Conservation (phyloP, 1,139 yeast species). For the Pichia sp. region DNA sequence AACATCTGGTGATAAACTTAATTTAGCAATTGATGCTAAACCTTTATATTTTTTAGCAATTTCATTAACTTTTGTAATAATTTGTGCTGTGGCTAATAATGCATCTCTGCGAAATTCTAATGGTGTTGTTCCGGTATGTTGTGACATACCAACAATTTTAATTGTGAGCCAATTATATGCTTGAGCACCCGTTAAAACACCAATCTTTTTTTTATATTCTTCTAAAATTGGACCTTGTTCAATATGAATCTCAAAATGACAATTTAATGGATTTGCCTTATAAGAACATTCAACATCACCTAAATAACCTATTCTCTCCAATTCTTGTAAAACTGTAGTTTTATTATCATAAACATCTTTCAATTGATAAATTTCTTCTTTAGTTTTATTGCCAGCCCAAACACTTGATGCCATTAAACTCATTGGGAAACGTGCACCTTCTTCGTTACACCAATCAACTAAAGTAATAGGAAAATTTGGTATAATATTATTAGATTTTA, state of each 20-base stretch:
- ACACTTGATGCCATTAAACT: slow-evolving; percentile 61
- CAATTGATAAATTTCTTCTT: slow-evolving; percentile 45
- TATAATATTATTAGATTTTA: slow-evolving; percentile 49
- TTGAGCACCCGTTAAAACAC: slow-evolving; percentile 62
- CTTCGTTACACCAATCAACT: slow-evolving; percentile 71
- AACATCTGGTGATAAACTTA: slow-evolving; percentile 51
- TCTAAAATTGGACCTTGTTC: slow-evolving; percentile 74
- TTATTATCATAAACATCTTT: slow-evolving; percentile 50
- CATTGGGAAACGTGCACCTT: slow-evolving; percentile 70
- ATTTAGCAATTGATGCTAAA: slow-evolving; percentile 53
- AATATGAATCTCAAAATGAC: slow-evolving; percentile 69
- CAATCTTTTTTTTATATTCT: slow-evolving; percentile 47
- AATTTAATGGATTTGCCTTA: slow-evolving; percentile 49
- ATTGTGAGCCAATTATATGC: slow-evolving; percentile 59
- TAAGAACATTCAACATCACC: slow-evolving; percentile 47
- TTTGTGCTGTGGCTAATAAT: slow-evolving; percentile 48
- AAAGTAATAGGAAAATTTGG: slow-evolving; percentile 64
- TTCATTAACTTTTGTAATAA: slow-evolving; percentile 51
- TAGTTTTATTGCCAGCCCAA: slow-evolving; percentile 49
- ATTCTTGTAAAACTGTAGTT: slow-evolving; percentile 48
- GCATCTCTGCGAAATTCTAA: slow-evolving; percentile 57
- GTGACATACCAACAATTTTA: slow-evolving; percentile 52
- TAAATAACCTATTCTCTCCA: slow-evolving; percentile 55
- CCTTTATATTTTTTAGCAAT: slow-evolving; percentile 49
- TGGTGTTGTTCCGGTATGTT: slow-evolving; percentile 77